Percentiles rank a stretch among this genome's conserved stretches.
Evolutionary conservation across 2,329 filamentous ascomycete genomes (phyloP).

Genomic region (Cryphonectria naterciae): DNA sequence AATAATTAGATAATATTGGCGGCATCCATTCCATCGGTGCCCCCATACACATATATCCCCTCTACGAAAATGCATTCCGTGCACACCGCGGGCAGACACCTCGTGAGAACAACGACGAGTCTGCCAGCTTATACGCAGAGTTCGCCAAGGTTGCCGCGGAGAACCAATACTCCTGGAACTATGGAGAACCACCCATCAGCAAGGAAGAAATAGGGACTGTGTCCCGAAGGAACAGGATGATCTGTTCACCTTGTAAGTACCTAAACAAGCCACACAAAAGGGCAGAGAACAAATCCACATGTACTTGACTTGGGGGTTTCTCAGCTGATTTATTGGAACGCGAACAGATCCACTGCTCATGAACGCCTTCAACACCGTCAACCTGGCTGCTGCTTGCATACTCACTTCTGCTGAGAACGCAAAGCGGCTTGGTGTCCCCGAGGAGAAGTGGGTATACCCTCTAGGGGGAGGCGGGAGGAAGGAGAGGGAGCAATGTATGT

Average conservation of each 20-base stretch:
- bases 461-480: slow-evolving; percentile 66
- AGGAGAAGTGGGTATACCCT: slow-evolving; percentile 65
- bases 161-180: slow-evolving; percentile 62
- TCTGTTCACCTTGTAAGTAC: slow-evolving; percentile 66
- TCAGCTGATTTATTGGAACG: not conserved
- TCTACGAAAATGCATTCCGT: slow-evolving; percentile 68
- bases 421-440: slow-evolving; percentile 54
- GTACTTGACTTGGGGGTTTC: not conserved
- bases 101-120: slow-evolving; percentile 61
- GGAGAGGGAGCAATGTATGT: slow-evolving; percentile 58
- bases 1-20: slow-evolving; percentile 52
- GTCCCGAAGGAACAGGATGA: slow-evolving; percentile 65
- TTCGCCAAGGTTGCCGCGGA: slow-evolving; percentile 61
- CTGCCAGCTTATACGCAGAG: slow-evolving; percentile 60
- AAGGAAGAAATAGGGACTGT: slow-evolving; percentile 58
- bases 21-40: slow-evolving; percentile 61
- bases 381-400: slow-evolving; percentile 63
- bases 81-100: slow-evolving; percentile 59
- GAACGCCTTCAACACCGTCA: slow-evolving; percentile 74
- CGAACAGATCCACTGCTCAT: slow-evolving; percentile 65
- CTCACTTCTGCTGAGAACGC: slow-evolving; percentile 63
- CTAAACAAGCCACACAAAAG: not conserved
- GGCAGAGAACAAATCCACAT: not conserved
- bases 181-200: slow-evolving; percentile 49
- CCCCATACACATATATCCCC: slow-evolving; percentile 69